Conservation (phyloP, 2,329 filamentous ascomycete genomes). For the Pestalotiopsis sp. region DNA sequence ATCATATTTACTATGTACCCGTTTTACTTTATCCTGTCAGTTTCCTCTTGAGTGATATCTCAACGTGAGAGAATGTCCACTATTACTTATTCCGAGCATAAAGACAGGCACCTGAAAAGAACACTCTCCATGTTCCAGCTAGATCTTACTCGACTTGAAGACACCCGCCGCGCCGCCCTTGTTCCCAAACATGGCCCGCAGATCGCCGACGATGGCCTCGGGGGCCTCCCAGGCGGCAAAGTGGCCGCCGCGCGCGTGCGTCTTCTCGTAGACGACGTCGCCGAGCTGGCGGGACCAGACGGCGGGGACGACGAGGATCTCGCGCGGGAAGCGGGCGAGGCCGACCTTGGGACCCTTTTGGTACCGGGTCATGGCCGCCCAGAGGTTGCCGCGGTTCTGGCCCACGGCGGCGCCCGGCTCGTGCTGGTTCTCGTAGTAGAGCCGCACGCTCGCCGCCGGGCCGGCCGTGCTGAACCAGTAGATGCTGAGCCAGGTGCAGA, state of each 20-base stretch:
- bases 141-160: constrained; percentile 19
- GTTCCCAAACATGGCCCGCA: constrained; percentile 51
- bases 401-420: constrained; percentile 62
- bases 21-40: too few species aligned
- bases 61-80: too few species aligned
- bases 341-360: constrained; percentile 46
- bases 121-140: background rate
- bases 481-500: constrained; percentile 73
- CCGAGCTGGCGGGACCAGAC: constrained; percentile 54
- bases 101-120: too few species aligned
- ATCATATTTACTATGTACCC: too few species aligned
- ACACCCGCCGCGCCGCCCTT: constrained; percentile 30
- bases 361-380: constrained; percentile 26
- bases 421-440: constrained; percentile 71
- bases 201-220: constrained; percentile 44
- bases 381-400: constrained; percentile 23
- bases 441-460: constrained; percentile 62
- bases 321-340: constrained; percentile 51
- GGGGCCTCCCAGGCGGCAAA: constrained; percentile 54
- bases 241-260: constrained; percentile 45
- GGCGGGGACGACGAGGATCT: constrained; percentile 48
- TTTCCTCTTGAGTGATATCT: too few species aligned
- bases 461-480: constrained; percentile 72
- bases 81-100: too few species aligned
- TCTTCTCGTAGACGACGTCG: constrained; percentile 49